Percentiles rank a stretch among this genome's conserved stretches.
phyloP scores from a whole-genome alignment of 805 yeast species.

The Barnettozyma salicaria region DNA sequence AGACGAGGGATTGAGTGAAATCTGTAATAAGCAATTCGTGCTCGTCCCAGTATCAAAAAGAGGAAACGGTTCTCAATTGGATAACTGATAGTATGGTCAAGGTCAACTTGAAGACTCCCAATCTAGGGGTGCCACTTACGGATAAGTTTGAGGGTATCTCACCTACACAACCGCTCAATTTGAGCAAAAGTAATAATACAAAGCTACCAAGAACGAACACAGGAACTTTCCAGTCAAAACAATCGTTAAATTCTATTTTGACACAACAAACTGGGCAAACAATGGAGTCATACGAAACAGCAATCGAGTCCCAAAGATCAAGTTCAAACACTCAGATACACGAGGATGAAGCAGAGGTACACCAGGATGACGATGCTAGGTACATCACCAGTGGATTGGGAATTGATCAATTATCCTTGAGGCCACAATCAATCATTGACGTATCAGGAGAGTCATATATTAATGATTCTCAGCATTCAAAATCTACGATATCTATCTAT shows the following conservation, averaged over 20 bases:
- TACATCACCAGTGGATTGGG: slow-evolving; percentile 14
- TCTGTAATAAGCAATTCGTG: no score
- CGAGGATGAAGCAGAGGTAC: neutral
- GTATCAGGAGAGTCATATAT: slow-evolving; percentile 1
- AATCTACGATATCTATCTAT: slow-evolving; percentile 8
- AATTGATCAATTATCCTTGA: slow-evolving; percentile 12
- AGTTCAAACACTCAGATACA: neutral
- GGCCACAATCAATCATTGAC: neutral
- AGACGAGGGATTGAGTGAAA: no score
- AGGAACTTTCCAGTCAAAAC: slow-evolving; percentile 2
- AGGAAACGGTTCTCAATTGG: no score
- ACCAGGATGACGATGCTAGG: neutral
- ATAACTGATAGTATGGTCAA: no score
- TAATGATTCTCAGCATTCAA: slow-evolving; percentile 2
- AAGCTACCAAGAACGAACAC: neutral
- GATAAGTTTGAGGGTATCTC: slow-evolving; percentile 16
- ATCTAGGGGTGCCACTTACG: neutral
- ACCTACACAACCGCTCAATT: slow-evolving; percentile 25
- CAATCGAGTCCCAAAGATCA: slow-evolving; percentile 12
- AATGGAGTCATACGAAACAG: slow-evolving; percentile 20
- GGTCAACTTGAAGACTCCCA: slow-evolving; percentile 10
- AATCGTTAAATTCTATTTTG: slow-evolving; percentile 14
- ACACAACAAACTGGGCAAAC: slow-evolving; percentile 13
- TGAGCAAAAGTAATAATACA: slow-evolving; percentile 3
- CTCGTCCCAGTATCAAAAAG: no score